Evolutionary conservation across 2,329 filamentous ascomycete genomes (phyloP), one percentile per base, ranked within the genome.

Genomic region (Calonectria pseudoturangicola): DNA sequence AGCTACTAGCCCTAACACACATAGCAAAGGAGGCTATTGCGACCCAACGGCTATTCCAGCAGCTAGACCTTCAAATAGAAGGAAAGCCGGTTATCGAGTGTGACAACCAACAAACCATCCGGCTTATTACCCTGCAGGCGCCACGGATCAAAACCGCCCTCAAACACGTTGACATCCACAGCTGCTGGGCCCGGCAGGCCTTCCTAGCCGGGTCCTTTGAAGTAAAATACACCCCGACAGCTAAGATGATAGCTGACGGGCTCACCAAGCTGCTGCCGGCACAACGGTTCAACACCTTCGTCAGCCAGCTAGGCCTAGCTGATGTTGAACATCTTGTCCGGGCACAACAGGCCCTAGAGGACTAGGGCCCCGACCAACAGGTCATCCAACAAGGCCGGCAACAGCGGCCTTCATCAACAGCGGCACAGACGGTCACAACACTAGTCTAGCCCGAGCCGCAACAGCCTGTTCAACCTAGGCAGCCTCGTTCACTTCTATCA

Each of bases 121-220:
- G 43, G 43, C 66, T 68, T 5, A n/a, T 68, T 1, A 60, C 30
- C 54, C n/a, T 68, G 0, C 5, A 68, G 27, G 36, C 21, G 2
- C 43, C 30, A 25, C 13, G 30, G 41, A 45, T 68, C 13, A 69
- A 69, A 13, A 73, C 50, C 3, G 30, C 50, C 27, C 66, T 70
- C 13, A 50, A 28, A 10, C 45, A 73, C 48, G 30, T 73, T 51
- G 16, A 73, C 28, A 43, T 70, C 16, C 45, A 73, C n/a, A 66
- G 45, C 63, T 56, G 28, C 47, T 73, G 30, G 63, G 62, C 66
- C 18, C 25, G 54, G 39, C 27, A 73, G 39, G 60, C 62, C 45
- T 73, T 47, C 41, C 43, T 39, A 33, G 47, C 60, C n/a, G 27
- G 33, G 12, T 3, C 13, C 12, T 73, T 73, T n/a, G n/a, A 70